Evolutionary conservation across 441 rosid species (phyloP), one percentile per base, ranked within the genome.

Genomic region (Syzygium malaccense): DNA sequence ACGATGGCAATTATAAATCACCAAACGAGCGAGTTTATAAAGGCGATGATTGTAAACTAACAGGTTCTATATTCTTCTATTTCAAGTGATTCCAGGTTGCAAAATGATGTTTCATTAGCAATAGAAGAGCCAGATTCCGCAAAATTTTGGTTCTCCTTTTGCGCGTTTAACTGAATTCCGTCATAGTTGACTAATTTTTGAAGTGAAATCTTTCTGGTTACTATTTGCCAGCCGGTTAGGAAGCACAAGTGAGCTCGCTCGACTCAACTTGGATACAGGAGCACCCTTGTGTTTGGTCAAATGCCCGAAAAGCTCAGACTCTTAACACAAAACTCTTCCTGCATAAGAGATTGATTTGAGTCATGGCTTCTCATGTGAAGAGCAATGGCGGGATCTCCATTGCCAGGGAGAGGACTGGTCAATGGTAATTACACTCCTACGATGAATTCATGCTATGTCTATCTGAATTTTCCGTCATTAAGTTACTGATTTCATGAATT

Each of bases 391-490:
- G 18, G 54, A 14, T 64, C 89, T 33, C 87, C 26, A 15, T 30
- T 14, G 53, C 62, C 87, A 64, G 53, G 89, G 85, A 88, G 58
- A 88, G 89, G 89, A 85, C 85, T 48, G 58, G 80, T 55, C 87
- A 64, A 20, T 88, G 87, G 89, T 88, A 88, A 58, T 33, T 53
- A 49, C 4, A 15, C 80, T 71, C 49, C n/a, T 37, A 5, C 26
- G 28, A 11, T 37, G 49, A 71, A 37, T 37, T 41, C 49, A 71
- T 37, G 49, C 80, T 20, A 37, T 71, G 80, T 6, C 28, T 71
- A 12, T 45, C 49, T 1, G 9, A 37, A 71, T 37, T 71, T 71
- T 41, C 17, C 9, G 4, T 37, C 8, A 4, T 71, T 37, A 37
- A 37, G 49, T 71, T 37, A 37, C 49, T 37, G 49, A 71, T 71